Conservation (phyloP, 2,329 filamentous ascomycete genomes). For the Aureobasidium sp. region DNA sequence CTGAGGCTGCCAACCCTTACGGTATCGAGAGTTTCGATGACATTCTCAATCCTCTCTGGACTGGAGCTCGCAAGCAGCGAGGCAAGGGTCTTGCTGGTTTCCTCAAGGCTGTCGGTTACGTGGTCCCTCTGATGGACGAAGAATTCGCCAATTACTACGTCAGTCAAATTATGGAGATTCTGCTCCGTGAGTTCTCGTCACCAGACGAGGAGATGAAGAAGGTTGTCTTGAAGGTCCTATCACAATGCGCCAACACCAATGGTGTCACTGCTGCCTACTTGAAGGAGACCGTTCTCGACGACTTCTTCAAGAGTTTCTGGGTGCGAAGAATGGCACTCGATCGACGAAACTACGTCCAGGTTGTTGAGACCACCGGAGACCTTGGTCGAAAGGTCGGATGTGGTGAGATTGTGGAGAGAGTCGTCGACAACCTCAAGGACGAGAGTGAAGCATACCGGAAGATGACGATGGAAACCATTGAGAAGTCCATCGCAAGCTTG, state of each 20-base stretch:
- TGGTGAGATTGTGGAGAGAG: constrained; percentile 85
- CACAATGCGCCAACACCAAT: constrained; percentile 88
- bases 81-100: constrained; percentile 95
- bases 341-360: constrained; percentile 94
- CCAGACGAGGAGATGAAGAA: constrained; percentile 99
- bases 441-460: constrained; percentile 97
- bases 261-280: constrained; percentile 92
- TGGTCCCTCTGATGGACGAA: constrained; percentile 98
- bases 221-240: constrained; percentile 94
- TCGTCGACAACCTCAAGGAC: constrained; percentile 94
- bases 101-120: constrained; percentile 94
- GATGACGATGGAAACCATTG: constrained; percentile 97
- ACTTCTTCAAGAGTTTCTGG: constrained; percentile 99
- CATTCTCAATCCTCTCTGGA: constrained; percentile 95
- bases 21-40: constrained; percentile 99
- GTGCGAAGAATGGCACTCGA: constrained; percentile 93
- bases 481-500: constrained; percentile 89
- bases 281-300: constrained; percentile 87
- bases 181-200: constrained; percentile 90
- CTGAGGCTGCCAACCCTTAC: constrained; percentile 94
- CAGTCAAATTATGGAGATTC: constrained; percentile 96
- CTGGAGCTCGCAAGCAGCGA: constrained; percentile 88
- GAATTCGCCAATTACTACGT: constrained; percentile 99
- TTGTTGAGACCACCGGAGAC: constrained; percentile 96
- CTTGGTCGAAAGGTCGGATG: constrained; percentile 97